phyloP scores from a whole-genome alignment of 2,329 filamentous ascomycete genomes.

The Emydomyces testavorans region DNA sequence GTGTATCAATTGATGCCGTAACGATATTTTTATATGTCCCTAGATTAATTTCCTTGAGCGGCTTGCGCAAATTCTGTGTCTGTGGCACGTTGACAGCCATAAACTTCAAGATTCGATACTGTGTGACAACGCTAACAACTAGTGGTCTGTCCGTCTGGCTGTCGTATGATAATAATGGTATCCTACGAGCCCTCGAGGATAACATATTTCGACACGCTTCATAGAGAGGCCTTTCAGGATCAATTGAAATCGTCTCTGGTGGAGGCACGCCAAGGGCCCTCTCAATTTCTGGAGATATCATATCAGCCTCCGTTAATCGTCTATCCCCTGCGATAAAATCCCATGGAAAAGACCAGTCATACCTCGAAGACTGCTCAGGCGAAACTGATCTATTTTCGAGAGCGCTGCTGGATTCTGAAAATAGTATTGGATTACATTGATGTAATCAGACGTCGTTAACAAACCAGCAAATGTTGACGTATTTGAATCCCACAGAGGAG shows the following conservation, averaged over 20 bases:
- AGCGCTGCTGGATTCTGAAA: constrained; percentile 91
- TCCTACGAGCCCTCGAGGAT: constrained; percentile 79
- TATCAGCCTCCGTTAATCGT: constrained; percentile 11
- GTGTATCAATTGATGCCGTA: constrained; percentile 76
- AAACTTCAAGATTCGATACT: constrained; percentile 97
- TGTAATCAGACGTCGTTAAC: constrained; percentile 90
- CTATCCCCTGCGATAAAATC: constrained; percentile 10
- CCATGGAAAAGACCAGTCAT: constrained; percentile 22
- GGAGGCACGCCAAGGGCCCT: constrained; percentile 81
- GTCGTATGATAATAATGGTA: constrained; percentile 85
- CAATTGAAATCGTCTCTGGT: constrained; percentile 90
- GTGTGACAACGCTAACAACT: constrained; percentile 92
- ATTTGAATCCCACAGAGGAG: constrained; percentile 90
- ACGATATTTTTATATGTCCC: constrained; percentile 73
- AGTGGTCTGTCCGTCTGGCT: constrained; percentile 86
- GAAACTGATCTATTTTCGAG: constrained; percentile 83
- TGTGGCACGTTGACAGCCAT: constrained; percentile 90
- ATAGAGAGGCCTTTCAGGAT: constrained; percentile 80
- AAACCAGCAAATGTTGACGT: constrained; percentile 87
- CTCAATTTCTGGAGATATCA: constrained; percentile 62
- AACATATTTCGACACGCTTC: constrained; percentile 94
- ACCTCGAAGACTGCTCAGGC: constrained; percentile 84
- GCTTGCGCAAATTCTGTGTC: constrained; percentile 78
- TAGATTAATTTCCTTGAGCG: constrained; percentile 68
- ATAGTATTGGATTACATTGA: constrained; percentile 98